Base-by-base conservation (phyloP, 495 filamentous ascomycete genomes). In the Aeminium ludgeri region DNA sequence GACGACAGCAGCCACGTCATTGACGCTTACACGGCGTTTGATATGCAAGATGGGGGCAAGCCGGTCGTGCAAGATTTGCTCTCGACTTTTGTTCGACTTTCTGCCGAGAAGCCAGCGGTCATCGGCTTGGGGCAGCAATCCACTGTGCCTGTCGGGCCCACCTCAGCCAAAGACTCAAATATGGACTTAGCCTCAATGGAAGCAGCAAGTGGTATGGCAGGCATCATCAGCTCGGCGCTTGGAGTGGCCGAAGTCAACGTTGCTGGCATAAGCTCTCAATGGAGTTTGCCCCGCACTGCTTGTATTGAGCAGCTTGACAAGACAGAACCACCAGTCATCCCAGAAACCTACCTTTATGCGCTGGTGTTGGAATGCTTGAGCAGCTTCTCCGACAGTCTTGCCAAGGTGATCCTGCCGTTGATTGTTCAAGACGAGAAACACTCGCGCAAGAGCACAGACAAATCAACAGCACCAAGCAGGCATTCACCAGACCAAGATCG, bases 251-350 rank as follows among this genome's bases (percentile, higher is more conserved):
- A 82, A n/a, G 60, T 67, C 27, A 78, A 71, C 47, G 72, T 72
- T 0, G 55, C 67, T 32, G 89, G 83, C 5, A 83, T 97, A 50
- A 92, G 84, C 57, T 73, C 64, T 20, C 78, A 86, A 50, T 95
- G 85, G 86, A 96, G 91, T 63, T 68, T 78, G 16, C 72, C 91
- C 50, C 68, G 83, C 40, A 83, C 82, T 15, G 77, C 86, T 18
- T 96, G 86, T 55, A 80, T 96, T 30, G 89, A 97, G 42, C 80
- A 92, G 36, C 71, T 96, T 10, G 89, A 97, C 61, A 97, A 97
- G 56, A 67, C 73, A 2, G 87, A 96, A 25, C 69, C 89, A 3
- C 84, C 87, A 3, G 40, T 59, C 7, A 69, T 89, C 30, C 89
- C 89, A 1, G 86, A 94, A 38, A 91, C 91, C 0, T 97, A 97